phyloP scores from a whole-genome alignment of 164 flowering plant species.

The Macadamia tetraphylla region DNA sequence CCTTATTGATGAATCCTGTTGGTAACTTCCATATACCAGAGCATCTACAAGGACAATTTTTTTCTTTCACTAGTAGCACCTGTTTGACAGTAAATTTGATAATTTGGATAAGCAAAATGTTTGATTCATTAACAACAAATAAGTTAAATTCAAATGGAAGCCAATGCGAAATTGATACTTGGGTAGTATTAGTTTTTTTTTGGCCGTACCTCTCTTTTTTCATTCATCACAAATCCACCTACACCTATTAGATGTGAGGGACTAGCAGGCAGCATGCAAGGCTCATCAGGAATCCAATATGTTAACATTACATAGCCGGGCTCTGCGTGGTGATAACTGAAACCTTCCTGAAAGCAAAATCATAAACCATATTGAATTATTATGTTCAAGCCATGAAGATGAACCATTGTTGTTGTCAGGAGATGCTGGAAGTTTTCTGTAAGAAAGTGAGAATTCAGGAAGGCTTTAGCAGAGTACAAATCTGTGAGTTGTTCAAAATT shows the following conservation, averaged over 20 bases:
- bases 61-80: constrained; percentile 68
- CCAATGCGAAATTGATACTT: too few species aligned
- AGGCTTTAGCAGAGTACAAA: too few species aligned
- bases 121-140: not conserved
- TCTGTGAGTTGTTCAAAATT: too few species aligned
- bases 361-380: too few species aligned
- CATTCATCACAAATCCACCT: constrained; percentile 51
- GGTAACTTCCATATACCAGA: constrained; percentile 61
- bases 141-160: not conserved
- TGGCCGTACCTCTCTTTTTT: constrained; percentile 37
- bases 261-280: constrained; percentile 47
- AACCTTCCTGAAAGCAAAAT: constrained; percentile 45
- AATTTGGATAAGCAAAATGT: not conserved
- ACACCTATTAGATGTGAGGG: constrained; percentile 65
- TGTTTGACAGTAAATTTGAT: constrained; percentile 1
- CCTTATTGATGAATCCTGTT: constrained; percentile 65
- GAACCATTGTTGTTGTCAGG: too few species aligned
- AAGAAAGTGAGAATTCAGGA: too few species aligned
- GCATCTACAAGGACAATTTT: constrained; percentile 46
- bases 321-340: constrained; percentile 58
- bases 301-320: constrained; percentile 58
- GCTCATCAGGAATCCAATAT: constrained; percentile 54
- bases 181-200: too few species aligned
- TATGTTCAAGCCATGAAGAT: too few species aligned
- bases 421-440: too few species aligned